Percentiles rank a stretch among this genome's conserved stretches.
Conservation (phyloP, 2,329 filamentous ascomycete genomes). For the Aspergillus luchuensis region DNA sequence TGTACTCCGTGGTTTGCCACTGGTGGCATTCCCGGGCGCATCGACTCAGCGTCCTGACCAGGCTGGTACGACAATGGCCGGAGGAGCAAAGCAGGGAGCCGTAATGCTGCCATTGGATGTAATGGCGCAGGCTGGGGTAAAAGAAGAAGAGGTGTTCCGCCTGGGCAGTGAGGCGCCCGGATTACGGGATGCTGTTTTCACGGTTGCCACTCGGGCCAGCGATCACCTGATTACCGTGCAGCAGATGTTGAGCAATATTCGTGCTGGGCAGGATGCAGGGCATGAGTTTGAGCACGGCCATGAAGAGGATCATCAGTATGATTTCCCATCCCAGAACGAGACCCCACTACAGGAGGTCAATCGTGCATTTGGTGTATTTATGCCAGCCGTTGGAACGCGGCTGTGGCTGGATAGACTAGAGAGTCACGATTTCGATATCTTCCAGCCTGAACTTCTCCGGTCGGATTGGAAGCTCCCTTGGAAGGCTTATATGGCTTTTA, state of each 20-base stretch:
- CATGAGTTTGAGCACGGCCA: slow-evolving; percentile 88
- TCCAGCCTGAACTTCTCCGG: slow-evolving; percentile 63
- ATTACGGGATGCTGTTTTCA: slow-evolving; percentile 85
- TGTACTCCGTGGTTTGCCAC: slow-evolving; percentile 80
- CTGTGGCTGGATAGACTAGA: slow-evolving; percentile 80
- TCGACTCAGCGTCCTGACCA: slow-evolving; percentile 58
- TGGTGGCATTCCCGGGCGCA: slow-evolving; percentile 74
- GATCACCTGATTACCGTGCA: slow-evolving; percentile 93
- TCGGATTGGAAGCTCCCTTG: slow-evolving; percentile 85
- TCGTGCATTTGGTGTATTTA: slow-evolving; percentile 73
- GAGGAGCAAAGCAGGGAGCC: slow-evolving; percentile 57
- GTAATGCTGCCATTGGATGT: slow-evolving; percentile 84
- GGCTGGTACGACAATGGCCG: slow-evolving; percentile 41
- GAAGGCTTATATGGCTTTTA: slow-evolving; percentile 67
- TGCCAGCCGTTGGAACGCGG: slow-evolving; percentile 76
- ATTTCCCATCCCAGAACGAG: slow-evolving; percentile 21
- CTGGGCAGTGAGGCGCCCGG: slow-evolving; percentile 76
- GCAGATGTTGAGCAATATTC: slow-evolving; percentile 83
- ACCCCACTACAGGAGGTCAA: slow-evolving; percentile 57
- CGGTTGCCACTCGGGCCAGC: slow-evolving; percentile 88
- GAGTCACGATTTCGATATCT: slow-evolving; percentile 80
- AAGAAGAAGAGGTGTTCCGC: slow-evolving; percentile 87
- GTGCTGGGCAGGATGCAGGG: slow-evolving; percentile 70
- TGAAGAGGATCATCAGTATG: slow-evolving; percentile 68
- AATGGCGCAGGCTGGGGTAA: slow-evolving; percentile 78